These are phyloP conservation scores for Trichoderma simmonsii DNA, from an alignment of 2,329 filamentous ascomycete species.

Conservation along the genomic window DNA sequence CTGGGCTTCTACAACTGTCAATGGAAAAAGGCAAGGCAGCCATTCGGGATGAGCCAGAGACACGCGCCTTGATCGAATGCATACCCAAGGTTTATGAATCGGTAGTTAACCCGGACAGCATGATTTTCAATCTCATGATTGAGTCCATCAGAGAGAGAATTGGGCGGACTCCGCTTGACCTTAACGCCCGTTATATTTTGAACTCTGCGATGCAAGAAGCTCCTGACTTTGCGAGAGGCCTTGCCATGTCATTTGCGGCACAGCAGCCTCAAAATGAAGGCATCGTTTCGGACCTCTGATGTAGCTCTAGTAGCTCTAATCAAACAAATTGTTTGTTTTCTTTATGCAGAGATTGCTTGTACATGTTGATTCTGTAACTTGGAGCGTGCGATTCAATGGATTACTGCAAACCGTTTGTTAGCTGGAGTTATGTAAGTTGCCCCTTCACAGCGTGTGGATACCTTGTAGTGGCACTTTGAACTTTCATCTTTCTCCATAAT, in stretches of 20 bases:
- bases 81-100: neutral
- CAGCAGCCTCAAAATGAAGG: neutral
- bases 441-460: neutral
- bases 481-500: neutral
- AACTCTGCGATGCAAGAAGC: neutral
- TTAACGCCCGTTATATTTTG: fast-evolving
- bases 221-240: neutral
- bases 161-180: neutral
- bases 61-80: neutral
- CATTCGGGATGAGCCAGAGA: neutral
- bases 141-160: neutral
- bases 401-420: neutral
- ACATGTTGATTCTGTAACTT: neutral
- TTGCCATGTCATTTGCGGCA: neutral
- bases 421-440: neutral
- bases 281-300: neutral
- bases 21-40: neutral
- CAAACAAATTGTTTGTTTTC: neutral
- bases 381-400: neutral
- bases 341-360: neutral
- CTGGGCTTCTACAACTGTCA: neutral
- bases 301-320: neutral
- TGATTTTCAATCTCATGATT: neutral
- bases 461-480: neutral
- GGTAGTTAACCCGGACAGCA: neutral